Conservation (phyloP, 441 rosid genomes). For the Aleurites moluccanus region DNA sequence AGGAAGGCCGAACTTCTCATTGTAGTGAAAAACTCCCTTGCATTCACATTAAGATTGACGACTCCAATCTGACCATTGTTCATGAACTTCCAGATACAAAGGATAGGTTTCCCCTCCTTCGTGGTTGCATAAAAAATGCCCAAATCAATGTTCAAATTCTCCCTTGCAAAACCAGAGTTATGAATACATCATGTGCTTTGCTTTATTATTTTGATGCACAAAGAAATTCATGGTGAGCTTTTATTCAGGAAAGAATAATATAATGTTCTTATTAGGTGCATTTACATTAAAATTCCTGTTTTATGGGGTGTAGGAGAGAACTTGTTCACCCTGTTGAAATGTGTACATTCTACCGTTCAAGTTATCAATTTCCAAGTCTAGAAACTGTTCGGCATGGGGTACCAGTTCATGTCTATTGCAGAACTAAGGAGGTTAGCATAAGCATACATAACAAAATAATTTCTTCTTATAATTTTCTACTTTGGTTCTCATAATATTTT, state of each 20-base stretch:
- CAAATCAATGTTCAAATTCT: constrained; percentile 61
- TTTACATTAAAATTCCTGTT: constrained; percentile 18
- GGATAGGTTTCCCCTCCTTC: constrained; percentile 75
- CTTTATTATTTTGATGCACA: constrained; percentile 74
- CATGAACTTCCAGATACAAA: constrained; percentile 73
- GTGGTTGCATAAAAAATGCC: constrained; percentile 49
- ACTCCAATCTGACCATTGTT: constrained; percentile 63
- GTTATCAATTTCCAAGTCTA: constrained; percentile 41
- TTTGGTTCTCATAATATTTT: constrained; percentile 13
- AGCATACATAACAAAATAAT: constrained; percentile 13
- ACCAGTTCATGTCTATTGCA: constrained; percentile 79
- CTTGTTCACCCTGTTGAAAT: constrained; percentile 73
- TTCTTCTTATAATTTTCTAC: constrained; percentile 18
- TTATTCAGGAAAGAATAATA: constrained; percentile 17
- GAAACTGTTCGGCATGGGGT: constrained; percentile 39
- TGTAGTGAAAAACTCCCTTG: constrained; percentile 50
- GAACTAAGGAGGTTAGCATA: constrained; percentile 62
- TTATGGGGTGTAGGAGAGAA: constrained; percentile 57
- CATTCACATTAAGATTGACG: constrained; percentile 53
- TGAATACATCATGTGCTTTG: constrained; percentile 47
- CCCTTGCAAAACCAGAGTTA: constrained; percentile 66
- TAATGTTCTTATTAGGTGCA: constrained; percentile 17
- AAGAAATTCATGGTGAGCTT: constrained; percentile 70
- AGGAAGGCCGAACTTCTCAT: constrained; percentile 42
- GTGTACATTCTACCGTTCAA: constrained; percentile 61